Base-by-base conservation (phyloP, 2,329 filamentous ascomycete genomes). In the Thelonectria discophora region DNA sequence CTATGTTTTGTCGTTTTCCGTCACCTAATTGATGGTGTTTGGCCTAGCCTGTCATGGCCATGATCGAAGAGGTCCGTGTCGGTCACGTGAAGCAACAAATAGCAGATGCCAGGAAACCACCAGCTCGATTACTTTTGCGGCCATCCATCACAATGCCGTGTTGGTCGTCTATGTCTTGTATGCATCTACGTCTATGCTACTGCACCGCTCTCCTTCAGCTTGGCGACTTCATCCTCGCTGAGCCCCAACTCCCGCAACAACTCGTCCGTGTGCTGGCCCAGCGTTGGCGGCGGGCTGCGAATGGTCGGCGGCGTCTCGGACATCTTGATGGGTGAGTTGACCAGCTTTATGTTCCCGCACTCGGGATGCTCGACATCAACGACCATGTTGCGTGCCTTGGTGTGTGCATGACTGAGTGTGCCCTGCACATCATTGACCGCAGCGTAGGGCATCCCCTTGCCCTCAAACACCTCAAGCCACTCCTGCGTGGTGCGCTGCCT, bases 251-350 rank as follows among this genome's bases (percentile, higher is more conserved):
- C 83, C 18, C 76, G 74, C 60, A 97, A 76, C 5, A 97, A 84
- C 75, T 95, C 91, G 67, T 92, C 83, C 0, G 93, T 97, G 76
- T 97, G 93, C 78, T 97, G 88, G 0, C 94, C 95, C 34, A 99
- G 79, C 8, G 90, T 91, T 1, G 95, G 95, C 17, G 95, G 95
- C 24, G 91, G 86, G 3, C 83, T 90, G 34, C 94, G 84, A 40
- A 97, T 88, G 3, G 87, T 86, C 0, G 94, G 93, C 68, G 85
- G 88, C 24, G 90, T 91, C 68, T 94, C 88, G 5, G 93, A 97
- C 76, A 93, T 97, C 76, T 99, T 99, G 61, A 99, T 89, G 0
- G 95, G 95, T 1, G 93, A 96, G 72, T 97, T 97, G 55, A 99
- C 90, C 73, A 99, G 81, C 78, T 93, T 94, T 65, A 99, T 90